phyloP scores from a whole-genome alignment of 345 rosid species.

The Raphanus sativus region DNA sequence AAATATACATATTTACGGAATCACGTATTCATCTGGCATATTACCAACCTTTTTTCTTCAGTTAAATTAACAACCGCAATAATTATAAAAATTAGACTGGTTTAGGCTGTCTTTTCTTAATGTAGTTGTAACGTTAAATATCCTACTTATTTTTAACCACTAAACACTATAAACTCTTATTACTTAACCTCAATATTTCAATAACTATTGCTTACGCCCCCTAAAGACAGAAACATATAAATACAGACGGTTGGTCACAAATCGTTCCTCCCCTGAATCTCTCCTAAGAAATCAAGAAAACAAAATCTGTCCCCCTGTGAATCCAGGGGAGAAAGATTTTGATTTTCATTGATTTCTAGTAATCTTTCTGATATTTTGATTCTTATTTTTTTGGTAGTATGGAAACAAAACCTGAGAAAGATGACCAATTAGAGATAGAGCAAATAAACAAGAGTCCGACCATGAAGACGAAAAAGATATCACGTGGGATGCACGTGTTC shows the following conservation, averaged over 20 bases:
- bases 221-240: slow-evolving; percentile 3
- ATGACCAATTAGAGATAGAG: slow-evolving; percentile 29
- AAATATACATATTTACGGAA: background rate
- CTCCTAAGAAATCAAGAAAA: background rate
- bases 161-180: background rate
- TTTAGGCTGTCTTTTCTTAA: slow-evolving; percentile 19
- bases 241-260: slow-evolving; percentile 17
- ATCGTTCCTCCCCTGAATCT: background rate
- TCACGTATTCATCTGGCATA: background rate
- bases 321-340: slow-evolving; percentile 29
- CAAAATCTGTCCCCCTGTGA: slow-evolving; percentile 27
- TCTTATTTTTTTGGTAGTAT: background rate
- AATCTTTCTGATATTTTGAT: slow-evolving; percentile 8
- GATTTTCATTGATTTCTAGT: background rate
- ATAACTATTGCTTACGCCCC: slow-evolving; percentile 11
- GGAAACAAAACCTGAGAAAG: slow-evolving; percentile 35
- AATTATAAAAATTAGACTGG: slow-evolving; percentile 7
- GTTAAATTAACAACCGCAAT: background rate
- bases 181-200: background rate
- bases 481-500: slow-evolving; percentile 47
- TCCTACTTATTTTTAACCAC: background rate
- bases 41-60: background rate
- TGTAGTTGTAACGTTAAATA: slow-evolving; percentile 7
- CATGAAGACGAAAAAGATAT: slow-evolving; percentile 30
- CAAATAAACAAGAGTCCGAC: slow-evolving; percentile 2